Base-by-base conservation (phyloP, 768 basidiomycete genomes). In the Infundibulicybe gibba region DNA sequence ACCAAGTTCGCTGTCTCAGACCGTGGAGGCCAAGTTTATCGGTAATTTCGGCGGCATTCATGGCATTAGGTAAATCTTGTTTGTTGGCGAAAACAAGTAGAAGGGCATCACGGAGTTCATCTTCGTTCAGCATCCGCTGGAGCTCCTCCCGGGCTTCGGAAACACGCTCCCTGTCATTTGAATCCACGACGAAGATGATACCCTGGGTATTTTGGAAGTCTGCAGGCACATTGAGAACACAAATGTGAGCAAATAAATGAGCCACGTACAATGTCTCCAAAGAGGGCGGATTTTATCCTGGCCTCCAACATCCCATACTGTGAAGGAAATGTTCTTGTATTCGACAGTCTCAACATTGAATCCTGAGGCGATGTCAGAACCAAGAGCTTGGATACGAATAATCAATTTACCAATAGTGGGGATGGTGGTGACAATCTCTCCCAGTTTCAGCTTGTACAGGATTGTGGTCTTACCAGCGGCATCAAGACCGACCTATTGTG, bases 151-250 rank as follows among this genome's bases (percentile, higher is more conserved):
- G 87, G 49, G 97, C 97, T 74, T 99, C 97, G 33, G 91, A 87
- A 54, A 99, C 89, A 88, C 97, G 97, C 72, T 99, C 97, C 71
- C 97, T 78, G 75, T 99, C 97, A 70, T 99, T 98, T 44, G 97
- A 99, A 68, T 99, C 97, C 50, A 98, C 94, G 42, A 99, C 97
- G 68, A 98, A 98, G 64, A 99, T 98, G 74, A 99, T 97, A 54
- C 95, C 97, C 74, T 99, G 95, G 21, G 97, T 99, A 79, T 98
- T 98, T 74, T 98, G 95, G 94, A 97, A 99, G 78, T 99, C 97
- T 99, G 62, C 15, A 51, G 43, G 45, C 42, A 49, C 44, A 48
- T 54, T 32, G 56, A 52, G 47, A 49, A 59, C 49, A 53, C 43
- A 32, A 49, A 31, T 31, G 34, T 34, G 14, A 43, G 53, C 49